Conservation (phyloP, 2,329 filamentous ascomycete species). For the Nemania sp. region DNA sequence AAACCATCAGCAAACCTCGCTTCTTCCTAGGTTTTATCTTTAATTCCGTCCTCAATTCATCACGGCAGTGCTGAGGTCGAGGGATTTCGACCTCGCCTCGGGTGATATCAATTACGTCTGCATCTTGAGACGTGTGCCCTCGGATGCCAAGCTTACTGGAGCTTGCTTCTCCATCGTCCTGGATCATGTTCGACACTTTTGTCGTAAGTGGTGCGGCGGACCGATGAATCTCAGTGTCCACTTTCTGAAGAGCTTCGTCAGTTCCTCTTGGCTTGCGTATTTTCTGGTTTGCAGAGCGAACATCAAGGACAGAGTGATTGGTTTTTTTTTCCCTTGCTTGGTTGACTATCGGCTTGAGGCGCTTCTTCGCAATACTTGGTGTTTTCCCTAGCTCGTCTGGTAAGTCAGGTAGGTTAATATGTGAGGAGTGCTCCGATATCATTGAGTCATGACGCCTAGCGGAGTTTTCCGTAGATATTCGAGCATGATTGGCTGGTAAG, state of each 20-base stretch:
- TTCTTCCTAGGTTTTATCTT: conserved; percentile 53
- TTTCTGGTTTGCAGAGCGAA: conserved; percentile 5
- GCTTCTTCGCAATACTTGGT: neutral
- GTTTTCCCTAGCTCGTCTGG: neutral
- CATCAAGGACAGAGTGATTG: neutral
- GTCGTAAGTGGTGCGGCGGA: neutral
- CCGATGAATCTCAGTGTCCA: neutral
- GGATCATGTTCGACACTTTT: conserved; percentile 1
- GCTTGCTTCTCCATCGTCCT: neutral
- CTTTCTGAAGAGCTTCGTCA: neutral
- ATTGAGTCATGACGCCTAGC: neutral
- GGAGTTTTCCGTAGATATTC: neutral
- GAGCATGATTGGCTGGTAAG: neutral
- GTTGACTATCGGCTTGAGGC: no score
- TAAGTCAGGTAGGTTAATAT: neutral
- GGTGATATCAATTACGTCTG: conserved; percentile 7
- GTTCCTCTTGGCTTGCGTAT: neutral
- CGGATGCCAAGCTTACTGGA: neutral
- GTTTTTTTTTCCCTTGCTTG: neutral
- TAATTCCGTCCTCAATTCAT: conserved; percentile 49
- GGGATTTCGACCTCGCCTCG: conserved; percentile 1
- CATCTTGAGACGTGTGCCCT: neutral
- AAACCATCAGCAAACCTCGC: conserved; percentile 53
- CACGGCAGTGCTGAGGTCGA: conserved; percentile 6
- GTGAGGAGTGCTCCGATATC: neutral